Base-by-base conservation (phyloP, 306 rosid species). In the Leucaena leucocephala region DNA sequence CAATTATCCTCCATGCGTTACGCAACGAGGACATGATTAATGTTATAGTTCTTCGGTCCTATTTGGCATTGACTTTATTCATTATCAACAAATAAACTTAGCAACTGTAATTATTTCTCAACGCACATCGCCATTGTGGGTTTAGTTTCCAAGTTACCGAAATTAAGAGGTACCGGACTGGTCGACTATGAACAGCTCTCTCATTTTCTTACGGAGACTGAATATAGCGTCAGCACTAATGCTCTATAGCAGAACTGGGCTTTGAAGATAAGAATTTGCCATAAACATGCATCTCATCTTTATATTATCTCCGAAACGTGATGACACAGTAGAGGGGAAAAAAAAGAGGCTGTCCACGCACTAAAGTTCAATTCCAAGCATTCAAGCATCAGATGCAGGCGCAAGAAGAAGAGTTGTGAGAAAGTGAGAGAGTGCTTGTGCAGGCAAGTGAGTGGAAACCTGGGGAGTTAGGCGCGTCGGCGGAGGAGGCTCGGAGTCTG, bases 401-500 rank as follows among this genome's bases (percentile, higher is more conserved):
- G 38, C 33, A 67, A 4, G 71, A 83, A 83, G 48, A 46, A 68
- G 69, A 61, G 78, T 1, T 3, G 13, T 36, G 69, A 39, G 49
- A n/a, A 39, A 38, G 48, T 17, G 8, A 8, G 33, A 39, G 34
- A 57, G 13, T 57, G 48, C 22, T 16, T 66, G 49, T 39, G 71
- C 13, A 64, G 39, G 19, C 22, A 38, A 36, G 46, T 36, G 45
- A 64, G 27, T 15, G 1, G 27, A 27, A 10, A 92, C 98, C 98
- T 86, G 89, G 49, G 17, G 96, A 45, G 58, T 83, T 7, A 57
- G 92, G 39, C 17, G 45, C 75, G 74, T 74, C 82, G 0, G 38
- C 74, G 14, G 92, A 84, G 61, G 92, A 83, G 67, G 96, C 89
- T 73, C 90, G 86, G 78, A 92, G 83, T 48, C 84, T 70, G 78